Evolutionary conservation across 441 rosid genomes (phyloP), one percentile per base, ranked within the genome.

Genomic region (Bocquillonia castaneifolia): DNA sequence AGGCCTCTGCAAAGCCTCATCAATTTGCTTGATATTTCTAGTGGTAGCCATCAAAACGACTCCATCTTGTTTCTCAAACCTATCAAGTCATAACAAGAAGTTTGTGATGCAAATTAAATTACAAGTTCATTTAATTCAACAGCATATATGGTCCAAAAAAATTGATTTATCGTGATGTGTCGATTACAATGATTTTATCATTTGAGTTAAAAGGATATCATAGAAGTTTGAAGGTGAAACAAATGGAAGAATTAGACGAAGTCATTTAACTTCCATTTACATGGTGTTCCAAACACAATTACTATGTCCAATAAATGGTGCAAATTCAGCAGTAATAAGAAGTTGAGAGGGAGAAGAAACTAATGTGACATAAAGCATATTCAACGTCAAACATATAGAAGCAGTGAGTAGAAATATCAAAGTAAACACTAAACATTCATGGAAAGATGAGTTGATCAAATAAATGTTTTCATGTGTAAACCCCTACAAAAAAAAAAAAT

Each of bases 31-130:
- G 76, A 89, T 83, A 80, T 87, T 89, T 72, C 89, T 82, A 29
- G 98, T 86, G 40, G 98, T 91, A 56, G 98, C 98, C 97, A 91
- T 93, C 85, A 91, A 79, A 82, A 93, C 92, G 79, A 93, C 98
- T 39, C 98, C 98, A 75, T 93, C 98, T 78, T 93, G 98, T 80
- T 89, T 93, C 87, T 91, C 91, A 80, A 93, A 93, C 68, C 97
- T 91, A 85, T 18, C 73, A 73, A 48, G 74, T 40, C 39, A 47
- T 56, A 55, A 6, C 23, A 15, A 52, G 6, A 10, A 56, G 51
- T 67, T 51, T 55, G 68, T 64, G 53, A 69, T 59, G 66, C 36
- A 8, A 61, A 51, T 17, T 26, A 10, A 26, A 62, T 61, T 10
- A 50, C 37, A 5, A 42, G 15, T 26, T 39, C 17, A 18, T 29